Evolutionary conservation across 1,139 yeast species (phyloP).

Genomic region (Diutina catenulata): DNA sequence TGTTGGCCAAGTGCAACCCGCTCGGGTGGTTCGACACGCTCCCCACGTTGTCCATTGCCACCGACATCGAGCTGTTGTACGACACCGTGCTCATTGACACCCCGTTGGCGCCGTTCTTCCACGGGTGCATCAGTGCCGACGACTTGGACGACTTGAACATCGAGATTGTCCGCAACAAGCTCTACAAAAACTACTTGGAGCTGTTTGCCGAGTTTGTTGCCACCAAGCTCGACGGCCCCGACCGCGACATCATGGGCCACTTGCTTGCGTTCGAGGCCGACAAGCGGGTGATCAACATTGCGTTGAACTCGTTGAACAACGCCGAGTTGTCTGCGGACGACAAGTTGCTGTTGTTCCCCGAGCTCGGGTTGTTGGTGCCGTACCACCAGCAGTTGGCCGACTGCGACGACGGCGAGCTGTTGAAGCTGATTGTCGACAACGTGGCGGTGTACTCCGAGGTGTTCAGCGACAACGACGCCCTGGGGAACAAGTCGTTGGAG

Average conservation of each 20-base stretch:
- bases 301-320: slow-evolving; percentile 74
- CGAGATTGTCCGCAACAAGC: slow-evolving; percentile 83
- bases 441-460: slow-evolving; percentile 67
- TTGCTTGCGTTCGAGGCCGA: slow-evolving; percentile 88
- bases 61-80: slow-evolving; percentile 85
- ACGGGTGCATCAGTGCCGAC: slow-evolving; percentile 82
- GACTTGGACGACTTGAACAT: slow-evolving; percentile 93
- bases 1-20: slow-evolving; percentile 86
- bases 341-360: slow-evolving; percentile 61
- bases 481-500: slow-evolving; percentile 50
- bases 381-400: slow-evolving; percentile 60
- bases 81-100: slow-evolving; percentile 94
- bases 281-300: slow-evolving; percentile 83
- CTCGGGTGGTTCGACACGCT: slow-evolving; percentile 97
- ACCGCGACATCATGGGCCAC: slow-evolving; percentile 67
- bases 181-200: slow-evolving; percentile 87
- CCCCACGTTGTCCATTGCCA: slow-evolving; percentile 89
- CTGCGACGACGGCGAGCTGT: slow-evolving; percentile 79
- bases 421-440: slow-evolving; percentile 59
- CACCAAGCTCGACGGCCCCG: slow-evolving; percentile 57
- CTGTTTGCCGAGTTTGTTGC: slow-evolving; percentile 64
- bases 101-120: slow-evolving; percentile 93
- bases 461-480: slow-evolving; percentile 38
- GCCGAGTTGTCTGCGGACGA: slow-evolving; percentile 66
- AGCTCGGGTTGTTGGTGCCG: slow-evolving; percentile 72